Conservation (phyloP, 2,329 filamentous ascomycete genomes). For the Sphaerulina populicola region DNA sequence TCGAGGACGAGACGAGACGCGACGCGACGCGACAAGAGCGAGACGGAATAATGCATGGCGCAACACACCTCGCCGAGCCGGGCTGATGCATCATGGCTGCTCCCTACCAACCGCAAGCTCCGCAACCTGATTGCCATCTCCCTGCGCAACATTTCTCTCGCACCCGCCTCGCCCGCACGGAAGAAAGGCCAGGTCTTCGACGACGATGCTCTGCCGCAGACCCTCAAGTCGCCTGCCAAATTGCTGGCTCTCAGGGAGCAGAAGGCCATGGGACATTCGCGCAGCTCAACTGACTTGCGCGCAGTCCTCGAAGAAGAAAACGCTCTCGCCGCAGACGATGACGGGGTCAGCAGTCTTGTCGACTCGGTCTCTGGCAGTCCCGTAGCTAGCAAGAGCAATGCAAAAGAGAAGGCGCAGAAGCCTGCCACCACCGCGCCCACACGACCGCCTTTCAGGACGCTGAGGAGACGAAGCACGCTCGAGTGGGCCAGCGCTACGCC, state of each 20-base stretch:
- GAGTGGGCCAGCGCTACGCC: slow-evolving; percentile 56
- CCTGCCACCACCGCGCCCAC: slow-evolving; percentile 15
- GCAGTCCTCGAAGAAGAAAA: slow-evolving; percentile 27
- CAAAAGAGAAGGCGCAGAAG: slow-evolving; percentile 23
- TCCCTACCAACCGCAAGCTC: slow-evolving; percentile 71
- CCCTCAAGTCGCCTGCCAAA: slow-evolving; percentile 59
- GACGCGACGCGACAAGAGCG: background rate
- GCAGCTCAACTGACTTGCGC: slow-evolving; percentile 50
- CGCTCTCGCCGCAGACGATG: slow-evolving; percentile 14
- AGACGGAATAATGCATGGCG: slow-evolving; percentile 23
- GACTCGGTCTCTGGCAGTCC: slow-evolving; percentile 15
- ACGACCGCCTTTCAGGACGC: slow-evolving; percentile 34
- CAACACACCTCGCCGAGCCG: slow-evolving; percentile 25
- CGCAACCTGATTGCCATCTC: slow-evolving; percentile 82
- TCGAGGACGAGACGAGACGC: no score
- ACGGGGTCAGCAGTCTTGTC: background rate
- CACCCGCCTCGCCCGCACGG: slow-evolving; percentile 40
- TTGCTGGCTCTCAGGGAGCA: slow-evolving; percentile 48
- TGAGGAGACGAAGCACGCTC: slow-evolving; percentile 51
- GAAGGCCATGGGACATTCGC: slow-evolving; percentile 46
- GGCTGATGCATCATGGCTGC: slow-evolving; percentile 45
- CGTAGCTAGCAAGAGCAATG: background rate
- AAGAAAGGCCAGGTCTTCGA: slow-evolving; percentile 58
- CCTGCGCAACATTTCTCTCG: slow-evolving; percentile 73
- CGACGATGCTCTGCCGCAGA: slow-evolving; percentile 63